Percentiles rank a stretch among this genome's conserved stretches.
Evolutionary conservation across 2,329 filamentous ascomycete species (phyloP).

Genomic region (Colletotrichum falcatum): DNA sequence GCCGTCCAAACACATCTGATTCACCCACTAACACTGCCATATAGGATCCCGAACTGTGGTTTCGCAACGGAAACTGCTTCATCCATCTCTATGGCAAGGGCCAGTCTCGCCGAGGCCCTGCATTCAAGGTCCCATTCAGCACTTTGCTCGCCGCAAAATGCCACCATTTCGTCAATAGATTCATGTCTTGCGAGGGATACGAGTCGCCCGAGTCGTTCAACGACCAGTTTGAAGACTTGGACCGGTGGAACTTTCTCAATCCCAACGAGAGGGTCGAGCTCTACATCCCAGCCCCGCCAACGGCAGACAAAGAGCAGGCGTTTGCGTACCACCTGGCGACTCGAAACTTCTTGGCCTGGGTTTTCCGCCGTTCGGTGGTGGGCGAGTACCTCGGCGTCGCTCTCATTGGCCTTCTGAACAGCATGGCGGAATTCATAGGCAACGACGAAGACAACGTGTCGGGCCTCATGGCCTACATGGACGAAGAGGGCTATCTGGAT

Average conservation of each 20-base stretch:
- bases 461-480: constrained; percentile 74
- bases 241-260: constrained; percentile 49
- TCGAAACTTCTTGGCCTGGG: constrained; percentile 81
- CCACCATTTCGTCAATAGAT: constrained; percentile 68
- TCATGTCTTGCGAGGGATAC: constrained; percentile 52
- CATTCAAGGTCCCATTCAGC: constrained; percentile 74
- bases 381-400: constrained; percentile 74
- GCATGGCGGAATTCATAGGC: constrained; percentile 72
- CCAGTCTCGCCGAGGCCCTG: constrained; percentile 73
- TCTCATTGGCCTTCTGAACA: constrained; percentile 72
- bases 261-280: constrained; percentile 63
- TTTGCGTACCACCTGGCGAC: constrained; percentile 75
- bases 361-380: constrained; percentile 74
- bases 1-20: background rate
- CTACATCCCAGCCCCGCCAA: constrained; percentile 75
- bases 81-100: constrained; percentile 77
- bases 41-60: constrained; percentile 80
- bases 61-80: constrained; percentile 74
- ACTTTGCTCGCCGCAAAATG: constrained; percentile 69
- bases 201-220: constrained; percentile 27
- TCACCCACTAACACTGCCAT: background rate
- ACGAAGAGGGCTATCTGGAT: constrained; percentile 76
- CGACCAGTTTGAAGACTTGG: constrained; percentile 46
- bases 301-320: constrained; percentile 63
- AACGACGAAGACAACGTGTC: constrained; percentile 65